phyloP scores from a whole-genome alignment of 768 basidiomycete genomes.

The Boletus fagicola region DNA sequence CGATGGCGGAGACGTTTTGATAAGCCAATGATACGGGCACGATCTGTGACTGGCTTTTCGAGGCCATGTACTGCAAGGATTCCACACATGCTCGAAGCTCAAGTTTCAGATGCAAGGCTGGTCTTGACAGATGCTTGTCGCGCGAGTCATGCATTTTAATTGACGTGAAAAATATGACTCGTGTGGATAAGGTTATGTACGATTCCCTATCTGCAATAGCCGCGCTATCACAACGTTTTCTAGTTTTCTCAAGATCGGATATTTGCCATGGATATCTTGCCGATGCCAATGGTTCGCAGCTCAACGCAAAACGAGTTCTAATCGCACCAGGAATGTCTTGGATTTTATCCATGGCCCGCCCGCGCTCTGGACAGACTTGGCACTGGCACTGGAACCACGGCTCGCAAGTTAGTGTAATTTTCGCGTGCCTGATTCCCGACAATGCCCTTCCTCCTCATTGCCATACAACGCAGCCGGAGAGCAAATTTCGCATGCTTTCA shows the following conservation, averaged over 20 bases:
- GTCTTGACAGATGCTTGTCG: constrained; percentile 1
- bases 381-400: too few species aligned
- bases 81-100: constrained; percentile 70
- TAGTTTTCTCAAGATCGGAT: not conserved
- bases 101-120: not conserved
- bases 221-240: not conserved
- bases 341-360: too few species aligned
- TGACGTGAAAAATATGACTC: not conserved
- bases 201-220: not conserved
- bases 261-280: not conserved
- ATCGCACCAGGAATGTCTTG: too few species aligned
- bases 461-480: too few species aligned
- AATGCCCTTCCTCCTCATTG: too few species aligned
- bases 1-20: constrained; percentile 91
- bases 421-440: too few species aligned
- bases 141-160: not conserved
- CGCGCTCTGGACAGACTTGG: too few species aligned
- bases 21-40: constrained; percentile 75
- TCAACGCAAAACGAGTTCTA: too few species aligned
- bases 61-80: constrained; percentile 85
- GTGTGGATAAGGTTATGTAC: not conserved
- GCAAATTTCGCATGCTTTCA: too few species aligned
- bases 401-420: too few species aligned
- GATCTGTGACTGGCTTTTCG: constrained; percentile 63
- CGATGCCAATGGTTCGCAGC: too few species aligned